Evolutionary conservation across 2,329 filamentous ascomycete species (phyloP), one percentile per base, ranked within the genome.

Genomic region (Ophiostoma ips): DNA sequence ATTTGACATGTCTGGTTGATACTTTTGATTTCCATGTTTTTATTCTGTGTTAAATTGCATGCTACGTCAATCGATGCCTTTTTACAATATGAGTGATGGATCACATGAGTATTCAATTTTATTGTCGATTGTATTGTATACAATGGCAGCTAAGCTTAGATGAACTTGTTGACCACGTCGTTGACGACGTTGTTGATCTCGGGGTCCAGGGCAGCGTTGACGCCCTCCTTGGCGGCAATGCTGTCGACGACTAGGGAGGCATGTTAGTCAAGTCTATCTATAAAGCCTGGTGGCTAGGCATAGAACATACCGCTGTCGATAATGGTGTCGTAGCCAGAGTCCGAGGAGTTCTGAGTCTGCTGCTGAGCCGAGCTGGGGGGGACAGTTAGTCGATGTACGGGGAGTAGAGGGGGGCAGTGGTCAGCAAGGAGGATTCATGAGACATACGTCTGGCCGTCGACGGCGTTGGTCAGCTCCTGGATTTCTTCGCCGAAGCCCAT

Each of bases 151-250:
- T 5, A 15, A 5, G 12, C 48, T 48, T 49, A 56, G 21, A 56
- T 8, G 24, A 58, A 47, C 54, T 64, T 64, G 53, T 65, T 64
- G 49, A 62, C 41, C 52, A 60, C 62, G 11, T 63, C 56, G 53
- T 64, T 64, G 53, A 63, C 61, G 11, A 61, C 24, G 52, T 64
- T 64, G 59, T 64, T 64, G 51, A 65, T 56, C 55, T 61, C 61
- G 2, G 63, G 60, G 50, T 64, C 61, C 1, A 59, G 10, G 11
- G 55, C 58, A 19, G 62, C 58, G 2, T 62, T 57, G 3, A 65
- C 4, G 15, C 61, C 63, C 51, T 65, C 63, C 55, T 62, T 63
- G 48, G 54, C 53, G 12, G 63, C 63, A 8, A 41, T 24, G 21
- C 38, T 19, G 13, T 41, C 38, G 16, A 41, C 38, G n/a, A 21